A percentile compares a stretch with the other conserved stretches of the same genome.
phyloP scores from a whole-genome alignment of 2,329 filamentous ascomycete species.

The Keithomyces neogunnii region DNA sequence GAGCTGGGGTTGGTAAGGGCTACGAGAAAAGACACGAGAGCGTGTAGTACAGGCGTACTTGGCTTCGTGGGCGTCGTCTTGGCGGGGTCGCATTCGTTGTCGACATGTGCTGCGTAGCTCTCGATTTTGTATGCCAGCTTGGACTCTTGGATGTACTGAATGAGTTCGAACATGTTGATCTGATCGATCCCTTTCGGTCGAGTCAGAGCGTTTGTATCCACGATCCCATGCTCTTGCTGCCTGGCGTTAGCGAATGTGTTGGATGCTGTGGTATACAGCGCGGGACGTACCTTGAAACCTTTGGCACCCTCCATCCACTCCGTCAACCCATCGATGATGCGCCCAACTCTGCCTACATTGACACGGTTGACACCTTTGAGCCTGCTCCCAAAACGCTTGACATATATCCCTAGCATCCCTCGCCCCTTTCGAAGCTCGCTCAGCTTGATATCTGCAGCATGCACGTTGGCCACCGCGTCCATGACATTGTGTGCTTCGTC shows the following conservation, averaged over 20 bases:
- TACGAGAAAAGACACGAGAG: conserved; percentile 56
- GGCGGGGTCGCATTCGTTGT: conserved; percentile 33
- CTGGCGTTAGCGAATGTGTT: neutral
- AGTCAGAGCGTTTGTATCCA: conserved; percentile 65
- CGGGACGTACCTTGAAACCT: conserved; percentile 29
- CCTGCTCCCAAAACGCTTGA: conserved; percentile 79
- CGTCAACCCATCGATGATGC: conserved; percentile 71
- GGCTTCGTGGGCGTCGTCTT: conserved; percentile 14
- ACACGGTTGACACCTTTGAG: conserved; percentile 86
- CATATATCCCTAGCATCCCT: conserved; percentile 70
- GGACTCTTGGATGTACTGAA: conserved; percentile 81
- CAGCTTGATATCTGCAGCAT: conserved; percentile 70
- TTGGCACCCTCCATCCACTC: conserved; percentile 54
- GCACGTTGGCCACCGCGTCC: conserved; percentile 83
- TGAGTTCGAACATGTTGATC: conserved; percentile 85
- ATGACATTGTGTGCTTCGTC: conserved; percentile 98
- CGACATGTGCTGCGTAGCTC: conserved; percentile 63
- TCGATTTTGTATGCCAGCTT: conserved; percentile 93
- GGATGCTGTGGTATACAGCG: too few species aligned
- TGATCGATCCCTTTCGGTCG: conserved; percentile 84
- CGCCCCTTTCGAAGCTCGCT: conserved; percentile 65
- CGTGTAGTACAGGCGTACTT: conserved; percentile 44
- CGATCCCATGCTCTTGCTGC: conserved; percentile 50
- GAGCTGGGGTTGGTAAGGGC: conserved; percentile 79
- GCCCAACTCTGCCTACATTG: conserved; percentile 80